Conservation (phyloP, 371 early-diverging fungal species). For the Mortierella sp. region DNA sequence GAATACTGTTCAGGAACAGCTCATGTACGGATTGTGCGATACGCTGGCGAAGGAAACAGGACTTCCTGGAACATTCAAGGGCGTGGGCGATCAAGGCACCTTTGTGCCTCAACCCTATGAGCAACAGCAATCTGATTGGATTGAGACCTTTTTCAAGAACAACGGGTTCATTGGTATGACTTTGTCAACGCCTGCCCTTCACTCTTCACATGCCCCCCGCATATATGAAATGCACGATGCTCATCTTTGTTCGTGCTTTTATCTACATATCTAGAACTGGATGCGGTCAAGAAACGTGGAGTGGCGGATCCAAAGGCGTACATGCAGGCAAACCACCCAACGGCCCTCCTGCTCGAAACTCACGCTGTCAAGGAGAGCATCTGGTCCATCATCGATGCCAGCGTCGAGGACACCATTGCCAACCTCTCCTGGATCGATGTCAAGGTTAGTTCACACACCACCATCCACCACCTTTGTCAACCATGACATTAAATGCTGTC, state of each 20-base stretch:
- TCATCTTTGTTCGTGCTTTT: neutral
- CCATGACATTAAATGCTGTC: neutral
- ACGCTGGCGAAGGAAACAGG: conserved; percentile 28
- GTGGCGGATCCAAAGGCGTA: conserved; percentile 44
- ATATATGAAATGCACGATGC: neutral
- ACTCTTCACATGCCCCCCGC: neutral
- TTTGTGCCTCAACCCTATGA: conserved; percentile 48
- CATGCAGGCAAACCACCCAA: conserved; percentile 37
- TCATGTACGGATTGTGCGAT: conserved; percentile 50
- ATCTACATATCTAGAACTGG: conserved; percentile 24
- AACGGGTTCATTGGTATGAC: conserved; percentile 53
- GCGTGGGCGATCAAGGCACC: conserved; percentile 35
- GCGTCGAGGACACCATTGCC: conserved; percentile 46
- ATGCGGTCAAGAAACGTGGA: conserved; percentile 36
- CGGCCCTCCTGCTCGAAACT: conserved; percentile 35
- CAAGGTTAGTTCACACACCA: conserved; percentile 29
- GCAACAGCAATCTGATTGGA: conserved; percentile 48
- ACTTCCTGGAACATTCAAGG: conserved; percentile 40
- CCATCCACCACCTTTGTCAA: neutral
- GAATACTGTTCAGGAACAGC: conserved; percentile 42
- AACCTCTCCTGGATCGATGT: conserved; percentile 54
- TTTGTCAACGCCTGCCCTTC: neutral
- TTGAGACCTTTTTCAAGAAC: conserved; percentile 51
- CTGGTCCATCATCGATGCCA: conserved; percentile 55
- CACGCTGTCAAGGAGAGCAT: conserved; percentile 52